phyloP scores from a whole-genome alignment of 371 early-diverging fungal species.

The Batkoa obscura region DNA sequence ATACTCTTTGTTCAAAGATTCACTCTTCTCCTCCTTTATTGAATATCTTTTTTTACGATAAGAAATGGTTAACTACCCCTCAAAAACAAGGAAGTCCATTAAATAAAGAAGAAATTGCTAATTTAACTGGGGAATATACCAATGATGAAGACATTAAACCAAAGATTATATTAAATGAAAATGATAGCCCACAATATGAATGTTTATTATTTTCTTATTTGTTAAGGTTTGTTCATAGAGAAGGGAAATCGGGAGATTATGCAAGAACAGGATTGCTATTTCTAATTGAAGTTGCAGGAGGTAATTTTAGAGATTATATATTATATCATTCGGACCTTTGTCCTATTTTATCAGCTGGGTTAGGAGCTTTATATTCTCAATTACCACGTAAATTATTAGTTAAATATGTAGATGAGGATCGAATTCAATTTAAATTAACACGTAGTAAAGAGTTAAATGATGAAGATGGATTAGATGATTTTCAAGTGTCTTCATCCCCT shows the following conservation, averaged over 20 bases:
- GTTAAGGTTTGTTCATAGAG: constrained; percentile 64
- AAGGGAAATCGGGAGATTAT: constrained; percentile 72
- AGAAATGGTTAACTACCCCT: constrained; percentile 46
- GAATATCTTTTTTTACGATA: constrained; percentile 77
- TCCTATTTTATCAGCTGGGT: constrained; percentile 57
- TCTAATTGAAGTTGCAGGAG: constrained; percentile 62
- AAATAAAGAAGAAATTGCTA: constrained; percentile 1
- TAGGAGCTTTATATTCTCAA: constrained; percentile 82
- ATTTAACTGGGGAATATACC: not conserved
- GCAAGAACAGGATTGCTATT: constrained; percentile 79
- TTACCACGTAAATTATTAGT: constrained; percentile 63
- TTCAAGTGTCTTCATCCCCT: constrained; percentile 27
- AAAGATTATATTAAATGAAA: not conserved
- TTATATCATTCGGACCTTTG: constrained; percentile 56
- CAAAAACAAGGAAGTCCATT: constrained; percentile 16
- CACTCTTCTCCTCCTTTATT: constrained; percentile 72
- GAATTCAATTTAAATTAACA: constrained; percentile 24
- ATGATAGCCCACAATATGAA: constrained; percentile 39
- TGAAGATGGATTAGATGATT: constrained; percentile 10
- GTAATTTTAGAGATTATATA: constrained; percentile 58
- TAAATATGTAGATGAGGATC: constrained; percentile 14
- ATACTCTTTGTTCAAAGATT: constrained; percentile 76
- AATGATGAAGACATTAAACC: constrained; percentile 6
- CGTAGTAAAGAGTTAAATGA: constrained; percentile 12
- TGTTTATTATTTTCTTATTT: constrained; percentile 75